These are phyloP conservation scores for Serendipita sp. DNA, from an alignment of 768 basidiomycete species.

Conservation along the genomic window DNA sequence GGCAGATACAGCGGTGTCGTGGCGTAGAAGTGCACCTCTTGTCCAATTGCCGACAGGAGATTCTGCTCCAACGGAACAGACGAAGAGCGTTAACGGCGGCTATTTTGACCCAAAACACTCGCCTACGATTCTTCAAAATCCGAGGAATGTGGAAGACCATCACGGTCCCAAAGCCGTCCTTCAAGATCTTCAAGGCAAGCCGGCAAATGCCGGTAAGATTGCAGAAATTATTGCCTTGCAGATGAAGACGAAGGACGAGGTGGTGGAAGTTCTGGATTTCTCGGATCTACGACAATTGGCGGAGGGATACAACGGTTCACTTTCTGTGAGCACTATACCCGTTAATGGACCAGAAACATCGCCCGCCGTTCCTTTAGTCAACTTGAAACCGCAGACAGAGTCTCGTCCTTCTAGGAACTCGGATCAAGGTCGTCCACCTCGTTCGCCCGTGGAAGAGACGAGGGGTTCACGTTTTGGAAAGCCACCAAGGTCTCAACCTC, in stretches of 20 bases:
- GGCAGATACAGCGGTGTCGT: conserved; percentile 38
- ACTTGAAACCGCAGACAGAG: conserved; percentile 5
- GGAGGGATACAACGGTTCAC: conserved; percentile 18
- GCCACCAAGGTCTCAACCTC: neutral
- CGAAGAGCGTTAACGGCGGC: neutral
- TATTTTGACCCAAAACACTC: neutral
- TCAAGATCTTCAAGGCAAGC: conserved; percentile 24
- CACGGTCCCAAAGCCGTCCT: conserved; percentile 21
- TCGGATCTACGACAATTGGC: conserved; percentile 59
- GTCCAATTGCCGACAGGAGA: neutral
- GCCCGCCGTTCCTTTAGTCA: conserved; percentile 6
- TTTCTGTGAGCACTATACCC: neutral
- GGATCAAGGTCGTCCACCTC: neutral
- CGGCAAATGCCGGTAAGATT: conserved; percentile 18
- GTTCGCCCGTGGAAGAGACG: neutral
- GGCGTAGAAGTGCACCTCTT: conserved; percentile 39
- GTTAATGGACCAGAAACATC: conserved; percentile 6
- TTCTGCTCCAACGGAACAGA: neutral
- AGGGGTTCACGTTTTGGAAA: conserved; percentile 2
- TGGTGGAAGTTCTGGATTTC: conserved; percentile 70
- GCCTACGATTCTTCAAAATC: neutral
- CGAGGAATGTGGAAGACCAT: conserved; percentile 11
- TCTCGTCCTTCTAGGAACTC: neutral
- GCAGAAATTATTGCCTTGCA: conserved; percentile 26
- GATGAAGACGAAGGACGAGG: conserved; percentile 32